These are phyloP conservation scores for Pythium angustatum DNA, from an alignment of 352 stramenopile genomes.

Conservation along the genomic window DNA sequence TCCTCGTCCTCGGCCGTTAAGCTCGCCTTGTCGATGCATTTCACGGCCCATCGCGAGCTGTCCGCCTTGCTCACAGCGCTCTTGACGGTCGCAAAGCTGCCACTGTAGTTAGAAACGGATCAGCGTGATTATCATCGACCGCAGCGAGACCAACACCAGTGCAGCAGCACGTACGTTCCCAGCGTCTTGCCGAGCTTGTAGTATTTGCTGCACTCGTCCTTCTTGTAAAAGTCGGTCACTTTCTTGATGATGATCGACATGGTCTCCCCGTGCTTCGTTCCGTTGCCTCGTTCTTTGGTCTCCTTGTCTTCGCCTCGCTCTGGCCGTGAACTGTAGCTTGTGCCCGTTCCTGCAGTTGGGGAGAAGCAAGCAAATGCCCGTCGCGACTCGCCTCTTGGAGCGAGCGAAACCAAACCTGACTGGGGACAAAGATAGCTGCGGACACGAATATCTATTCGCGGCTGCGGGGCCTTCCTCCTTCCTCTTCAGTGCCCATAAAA, in stretches of 20 bases:
- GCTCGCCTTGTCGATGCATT: slow-evolving; percentile 85
- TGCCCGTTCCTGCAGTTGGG: neutral
- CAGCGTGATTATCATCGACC: too few species aligned
- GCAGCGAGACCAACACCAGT: neutral
- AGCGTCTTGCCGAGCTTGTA: slow-evolving; percentile 90
- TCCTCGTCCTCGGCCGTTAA: slow-evolving; percentile 82
- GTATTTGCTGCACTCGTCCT: slow-evolving; percentile 87
- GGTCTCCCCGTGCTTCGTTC: neutral
- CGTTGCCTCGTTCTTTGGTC: neutral
- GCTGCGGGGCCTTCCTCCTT: neutral
- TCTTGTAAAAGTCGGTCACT: slow-evolving; percentile 87
- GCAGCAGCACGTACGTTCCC: slow-evolving; percentile 72
- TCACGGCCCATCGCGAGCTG: slow-evolving; percentile 78
- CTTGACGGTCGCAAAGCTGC: slow-evolving; percentile 87
- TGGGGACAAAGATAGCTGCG: neutral
- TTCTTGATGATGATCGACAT: slow-evolving; percentile 87
- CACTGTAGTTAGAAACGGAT: slow-evolving; percentile 30
- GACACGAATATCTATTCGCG: neutral
- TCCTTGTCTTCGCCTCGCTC: neutral
- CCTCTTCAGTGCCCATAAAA: neutral
- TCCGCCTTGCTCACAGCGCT: slow-evolving; percentile 78
- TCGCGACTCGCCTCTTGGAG: neutral
- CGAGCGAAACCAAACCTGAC: neutral
- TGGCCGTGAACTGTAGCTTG: neutral
- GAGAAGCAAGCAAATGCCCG: too few species aligned